Conservation (phyloP, 208 protist species). For the Trypanosoma scelopori region DNA sequence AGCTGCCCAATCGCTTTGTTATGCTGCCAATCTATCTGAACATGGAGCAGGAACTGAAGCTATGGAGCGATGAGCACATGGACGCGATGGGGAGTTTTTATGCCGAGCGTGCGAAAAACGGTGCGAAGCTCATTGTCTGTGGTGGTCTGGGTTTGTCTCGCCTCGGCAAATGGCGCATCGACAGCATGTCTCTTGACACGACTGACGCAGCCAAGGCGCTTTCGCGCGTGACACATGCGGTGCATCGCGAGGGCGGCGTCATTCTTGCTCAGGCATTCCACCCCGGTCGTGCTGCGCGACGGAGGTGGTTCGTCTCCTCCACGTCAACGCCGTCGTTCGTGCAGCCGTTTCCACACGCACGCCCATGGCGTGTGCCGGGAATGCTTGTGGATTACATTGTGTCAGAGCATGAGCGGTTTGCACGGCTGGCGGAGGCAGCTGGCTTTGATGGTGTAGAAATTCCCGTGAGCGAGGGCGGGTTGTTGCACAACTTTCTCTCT, state of each 20-base stretch:
- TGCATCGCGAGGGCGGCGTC: slow-evolving; percentile 85
- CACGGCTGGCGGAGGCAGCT: slow-evolving; percentile 87
- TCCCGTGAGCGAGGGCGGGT: slow-evolving; percentile 90
- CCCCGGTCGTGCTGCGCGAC: slow-evolving; percentile 79
- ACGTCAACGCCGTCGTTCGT: slow-evolving; percentile 63
- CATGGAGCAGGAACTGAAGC: slow-evolving; percentile 61
- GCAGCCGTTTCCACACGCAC: slow-evolving; percentile 50
- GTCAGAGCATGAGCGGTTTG: slow-evolving; percentile 84
- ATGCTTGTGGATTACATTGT: slow-evolving; percentile 76
- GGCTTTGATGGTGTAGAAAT: slow-evolving; percentile 96
- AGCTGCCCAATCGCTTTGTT: slow-evolving; percentile 79
- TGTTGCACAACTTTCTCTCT: slow-evolving; percentile 95
- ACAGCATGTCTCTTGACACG: slow-evolving; percentile 77
- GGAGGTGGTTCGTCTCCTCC: slow-evolving; percentile 48
- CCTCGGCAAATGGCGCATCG: slow-evolving; percentile 73
- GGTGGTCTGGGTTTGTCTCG: slow-evolving; percentile 86
- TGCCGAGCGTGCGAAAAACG: slow-evolving; percentile 75
- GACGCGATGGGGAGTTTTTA: slow-evolving; percentile 80
- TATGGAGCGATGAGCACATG: slow-evolving; percentile 67
- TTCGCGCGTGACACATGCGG: slow-evolving; percentile 74
- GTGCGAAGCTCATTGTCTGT: slow-evolving; percentile 88
- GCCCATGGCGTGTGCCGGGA: slow-evolving; percentile 56
- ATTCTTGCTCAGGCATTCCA: slow-evolving; percentile 94
- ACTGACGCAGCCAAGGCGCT: slow-evolving; percentile 71
- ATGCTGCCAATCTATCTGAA: slow-evolving; percentile 91